Conservation (phyloP, 768 basidiomycete genomes). For the Boletus reticuloceps region DNA sequence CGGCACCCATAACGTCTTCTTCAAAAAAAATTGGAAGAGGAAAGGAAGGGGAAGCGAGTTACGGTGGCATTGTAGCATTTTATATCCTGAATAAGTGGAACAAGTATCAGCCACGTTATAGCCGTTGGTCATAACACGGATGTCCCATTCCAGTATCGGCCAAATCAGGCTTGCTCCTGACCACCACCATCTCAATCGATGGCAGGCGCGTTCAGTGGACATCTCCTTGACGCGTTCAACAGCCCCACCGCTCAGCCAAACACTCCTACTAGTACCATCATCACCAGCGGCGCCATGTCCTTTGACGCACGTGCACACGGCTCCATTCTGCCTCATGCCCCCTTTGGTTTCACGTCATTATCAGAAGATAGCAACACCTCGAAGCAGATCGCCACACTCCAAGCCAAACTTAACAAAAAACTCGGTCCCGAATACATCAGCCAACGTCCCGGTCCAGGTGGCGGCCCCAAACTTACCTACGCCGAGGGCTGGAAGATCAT, state of each 20-base stretch:
- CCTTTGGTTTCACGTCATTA: constrained; percentile 23
- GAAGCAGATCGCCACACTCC: constrained; percentile 59
- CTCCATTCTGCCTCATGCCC: constrained; percentile 11
- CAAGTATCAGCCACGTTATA: too few species aligned
- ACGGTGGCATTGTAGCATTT: neutral
- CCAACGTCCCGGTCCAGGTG: constrained; percentile 82
- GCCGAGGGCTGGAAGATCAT: constrained; percentile 98
- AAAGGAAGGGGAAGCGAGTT: neutral
- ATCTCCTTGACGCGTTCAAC: constrained; percentile 49
- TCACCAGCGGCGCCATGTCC: constrained; percentile 55
- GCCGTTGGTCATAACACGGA: too few species aligned
- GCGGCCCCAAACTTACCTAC: constrained; percentile 86
- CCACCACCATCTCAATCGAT: constrained; percentile 32
- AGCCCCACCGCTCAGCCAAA: constrained; percentile 12
- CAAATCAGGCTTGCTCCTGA: constrained; percentile 2
- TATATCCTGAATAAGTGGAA: too few species aligned
- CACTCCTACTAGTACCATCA: constrained; percentile 34
- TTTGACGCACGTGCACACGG: constrained; percentile 60
- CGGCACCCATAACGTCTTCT: constrained; percentile 49
- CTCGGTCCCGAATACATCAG: constrained; percentile 95
- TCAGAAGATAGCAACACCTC: constrained; percentile 61
- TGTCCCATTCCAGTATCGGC: too few species aligned
- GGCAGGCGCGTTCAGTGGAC: constrained; percentile 60
- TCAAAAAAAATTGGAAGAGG: neutral
- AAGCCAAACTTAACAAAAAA: constrained; percentile 79